phyloP scores from a whole-genome alignment of 495 filamentous ascomycete species.

The Pyronema omphalodes region DNA sequence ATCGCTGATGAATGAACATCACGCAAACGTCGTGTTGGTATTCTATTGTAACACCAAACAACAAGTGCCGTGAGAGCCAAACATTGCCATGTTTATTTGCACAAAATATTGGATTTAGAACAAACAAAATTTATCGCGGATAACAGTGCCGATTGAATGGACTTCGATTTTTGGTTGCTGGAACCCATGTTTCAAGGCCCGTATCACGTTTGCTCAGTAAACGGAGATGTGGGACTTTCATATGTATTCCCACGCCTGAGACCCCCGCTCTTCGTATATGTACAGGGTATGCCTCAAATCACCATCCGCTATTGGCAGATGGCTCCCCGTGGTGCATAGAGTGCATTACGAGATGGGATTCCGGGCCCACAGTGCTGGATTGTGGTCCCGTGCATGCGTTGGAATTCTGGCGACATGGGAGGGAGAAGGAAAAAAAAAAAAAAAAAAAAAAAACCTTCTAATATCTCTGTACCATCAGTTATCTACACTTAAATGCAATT shows the following conservation, averaged over 20 bases:
- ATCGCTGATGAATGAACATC: neutral
- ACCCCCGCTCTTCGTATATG: neutral
- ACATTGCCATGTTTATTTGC: neutral
- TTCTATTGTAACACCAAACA: neutral
- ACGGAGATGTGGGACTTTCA: neutral
- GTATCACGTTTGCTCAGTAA: neutral
- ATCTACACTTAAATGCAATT: neutral
- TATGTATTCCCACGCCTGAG: no score
- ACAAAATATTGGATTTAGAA: neutral
- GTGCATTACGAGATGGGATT: neutral
- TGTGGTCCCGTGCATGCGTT: neutral
- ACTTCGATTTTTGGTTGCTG: neutral
- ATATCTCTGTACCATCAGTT: neutral
- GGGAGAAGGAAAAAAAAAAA: neutral
- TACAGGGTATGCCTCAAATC: neutral
- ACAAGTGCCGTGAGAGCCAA: neutral
- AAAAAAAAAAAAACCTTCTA: neutral
- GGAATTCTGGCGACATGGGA: neutral
- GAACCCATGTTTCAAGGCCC: neutral
- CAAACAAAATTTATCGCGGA: neutral
- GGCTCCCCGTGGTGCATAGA: neutral
- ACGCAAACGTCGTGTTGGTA: neutral
- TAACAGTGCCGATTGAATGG: neutral
- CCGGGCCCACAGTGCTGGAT: neutral
- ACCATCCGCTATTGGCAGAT: neutral